Conservation (phyloP, 768 basidiomycete species). For the Sutorius australiensis region DNA sequence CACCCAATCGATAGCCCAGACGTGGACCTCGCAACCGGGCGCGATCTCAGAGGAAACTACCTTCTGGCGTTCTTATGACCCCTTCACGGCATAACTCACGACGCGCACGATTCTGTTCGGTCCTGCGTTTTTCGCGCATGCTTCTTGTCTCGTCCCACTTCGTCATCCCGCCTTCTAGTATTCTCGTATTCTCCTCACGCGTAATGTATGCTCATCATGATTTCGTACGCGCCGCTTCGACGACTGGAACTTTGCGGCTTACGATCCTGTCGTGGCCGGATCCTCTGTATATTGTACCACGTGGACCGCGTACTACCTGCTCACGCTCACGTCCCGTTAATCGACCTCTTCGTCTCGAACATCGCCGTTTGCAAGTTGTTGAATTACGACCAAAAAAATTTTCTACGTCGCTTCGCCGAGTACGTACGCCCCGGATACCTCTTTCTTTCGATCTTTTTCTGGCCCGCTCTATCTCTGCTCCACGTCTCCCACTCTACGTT, state of each 20-base stretch:
- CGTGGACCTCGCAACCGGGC: slow-evolving; percentile 19
- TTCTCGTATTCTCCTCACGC: background rate
- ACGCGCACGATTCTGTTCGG: background rate
- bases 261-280: slow-evolving; percentile 1
- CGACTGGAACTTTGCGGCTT: background rate
- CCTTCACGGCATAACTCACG: slow-evolving; percentile 19
- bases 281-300: slow-evolving; percentile 14
- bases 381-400: slow-evolving; percentile 1
- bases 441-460: background rate
- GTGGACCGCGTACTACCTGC: background rate
- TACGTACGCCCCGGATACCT: slow-evolving; percentile 4
- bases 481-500: background rate
- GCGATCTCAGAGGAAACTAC: slow-evolving; percentile 13
- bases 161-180: background rate
- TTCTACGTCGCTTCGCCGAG: background rate
- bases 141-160: background rate
- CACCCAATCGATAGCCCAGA: slow-evolving; percentile 8
- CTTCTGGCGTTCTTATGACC: slow-evolving; percentile 28
- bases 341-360: background rate
- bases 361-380: background rate
- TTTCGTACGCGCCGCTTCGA: background rate
- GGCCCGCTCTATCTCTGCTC: no score
- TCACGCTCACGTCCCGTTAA: background rate
- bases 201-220: slow-evolving; percentile 3
- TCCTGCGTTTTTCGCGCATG: background rate